These are phyloP conservation scores for Gilbertella persicaria DNA, from an alignment of 371 early-diverging fungal genomes.

Conservation along the genomic window DNA sequence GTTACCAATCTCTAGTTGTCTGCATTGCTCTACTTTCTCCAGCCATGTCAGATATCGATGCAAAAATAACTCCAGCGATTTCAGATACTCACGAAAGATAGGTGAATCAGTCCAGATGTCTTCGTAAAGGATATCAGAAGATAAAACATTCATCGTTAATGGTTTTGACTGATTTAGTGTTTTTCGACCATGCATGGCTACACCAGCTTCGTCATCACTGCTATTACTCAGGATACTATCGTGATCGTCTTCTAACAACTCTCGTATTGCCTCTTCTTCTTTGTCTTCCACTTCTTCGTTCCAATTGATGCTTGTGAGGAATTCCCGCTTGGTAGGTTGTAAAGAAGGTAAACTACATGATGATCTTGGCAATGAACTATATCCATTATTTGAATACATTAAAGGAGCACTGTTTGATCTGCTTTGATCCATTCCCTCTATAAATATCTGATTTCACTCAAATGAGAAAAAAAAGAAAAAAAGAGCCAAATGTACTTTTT, in stretches of 20 bases:
- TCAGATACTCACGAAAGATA: conserved; percentile 29
- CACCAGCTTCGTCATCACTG: conserved; percentile 78
- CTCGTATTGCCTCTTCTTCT: neutral
- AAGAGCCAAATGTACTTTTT: neutral
- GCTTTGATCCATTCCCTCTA: conserved; percentile 15
- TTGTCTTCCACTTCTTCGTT: neutral
- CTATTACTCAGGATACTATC: conserved; percentile 8
- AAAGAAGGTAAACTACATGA: conserved; percentile 22
- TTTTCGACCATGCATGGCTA: conserved; percentile 92
- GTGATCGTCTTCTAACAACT: neutral
- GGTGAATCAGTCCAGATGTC: conserved; percentile 42
- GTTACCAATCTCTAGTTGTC: conserved; percentile 35
- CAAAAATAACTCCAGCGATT: conserved; percentile 25
- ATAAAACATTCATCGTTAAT: conserved; percentile 9
- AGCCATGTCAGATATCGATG: conserved; percentile 27
- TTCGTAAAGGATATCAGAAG: conserved; percentile 27
- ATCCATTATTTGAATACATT: conserved; percentile 9
- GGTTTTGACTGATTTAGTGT: conserved; percentile 2
- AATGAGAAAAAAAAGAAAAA: conserved; percentile 1
- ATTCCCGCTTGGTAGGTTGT: conserved; percentile 1
- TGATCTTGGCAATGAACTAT: conserved; percentile 8
- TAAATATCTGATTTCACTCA: neutral
- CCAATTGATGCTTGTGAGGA: neutral
- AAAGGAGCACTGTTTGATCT: conserved; percentile 22
- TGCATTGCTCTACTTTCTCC: conserved; percentile 31